Percentiles rank a stretch among this genome's conserved stretches.
Evolutionary conservation across 139 green algal genomes (phyloP).

Genomic region (Chlamydomonas eustigma): DNA sequence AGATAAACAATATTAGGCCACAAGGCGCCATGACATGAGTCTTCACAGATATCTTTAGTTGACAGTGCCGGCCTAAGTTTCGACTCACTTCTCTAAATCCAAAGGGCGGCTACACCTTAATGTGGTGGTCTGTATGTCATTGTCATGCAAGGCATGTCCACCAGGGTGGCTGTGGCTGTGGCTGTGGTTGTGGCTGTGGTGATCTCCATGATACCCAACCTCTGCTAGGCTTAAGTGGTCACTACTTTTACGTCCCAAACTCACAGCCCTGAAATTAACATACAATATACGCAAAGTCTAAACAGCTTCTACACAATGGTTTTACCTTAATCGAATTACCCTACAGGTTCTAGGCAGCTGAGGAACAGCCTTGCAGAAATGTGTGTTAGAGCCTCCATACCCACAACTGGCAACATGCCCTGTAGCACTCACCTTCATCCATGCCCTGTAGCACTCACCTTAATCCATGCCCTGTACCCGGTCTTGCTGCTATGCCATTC

Average conservation of each 20-base stretch:
- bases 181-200: too few relatives aligned
- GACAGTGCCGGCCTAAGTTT: background rate
- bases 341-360: background rate
- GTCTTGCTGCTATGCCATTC: too few relatives aligned
- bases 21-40: background rate
- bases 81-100: constrained; percentile 12
- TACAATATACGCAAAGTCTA: background rate
- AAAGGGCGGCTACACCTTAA: background rate
- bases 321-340: background rate
- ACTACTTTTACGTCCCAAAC: background rate
- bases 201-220: background rate
- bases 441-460: too few relatives aligned
- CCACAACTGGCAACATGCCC: too few relatives aligned
- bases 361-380: background rate
- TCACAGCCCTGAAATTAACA: background rate
- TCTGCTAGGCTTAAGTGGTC: background rate
- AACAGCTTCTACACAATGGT: background rate
- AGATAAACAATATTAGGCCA: background rate
- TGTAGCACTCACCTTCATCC: too few relatives aligned
- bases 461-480: too few relatives aligned
- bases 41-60: background rate
- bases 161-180: too few relatives aligned
- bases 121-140: background rate
- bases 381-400: background rate
- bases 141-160: too few relatives aligned